Conservation (phyloP, 768 basidiomycete genomes). For the Tricholoma sp. region DNA sequence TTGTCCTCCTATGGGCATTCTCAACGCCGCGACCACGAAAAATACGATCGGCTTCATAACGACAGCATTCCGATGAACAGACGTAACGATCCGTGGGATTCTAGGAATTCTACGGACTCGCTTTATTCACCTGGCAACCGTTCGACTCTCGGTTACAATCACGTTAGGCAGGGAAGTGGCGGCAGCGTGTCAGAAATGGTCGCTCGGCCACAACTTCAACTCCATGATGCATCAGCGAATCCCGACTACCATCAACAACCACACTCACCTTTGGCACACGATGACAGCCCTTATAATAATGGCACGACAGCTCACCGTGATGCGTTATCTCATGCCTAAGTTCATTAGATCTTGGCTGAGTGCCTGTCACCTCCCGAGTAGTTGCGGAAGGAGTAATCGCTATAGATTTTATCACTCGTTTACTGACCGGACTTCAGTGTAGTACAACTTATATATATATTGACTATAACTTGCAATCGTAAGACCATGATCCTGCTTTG, state of each 20-base stretch:
- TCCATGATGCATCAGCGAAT: slow-evolving; percentile 36
- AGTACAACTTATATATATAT: too few relatives aligned
- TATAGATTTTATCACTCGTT: not conserved
- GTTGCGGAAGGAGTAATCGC: not conserved
- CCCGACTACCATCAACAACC: slow-evolving; percentile 25
- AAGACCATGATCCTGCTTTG: too few relatives aligned
- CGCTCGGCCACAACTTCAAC: slow-evolving; percentile 41
- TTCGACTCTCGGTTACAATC: slow-evolving; percentile 33
- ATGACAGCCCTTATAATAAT: not conserved
- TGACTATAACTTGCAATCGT: too few relatives aligned
- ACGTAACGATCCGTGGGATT: slow-evolving; percentile 69
- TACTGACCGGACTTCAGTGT: not conserved
- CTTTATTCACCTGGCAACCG: slow-evolving; percentile 16
- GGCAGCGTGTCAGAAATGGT: slow-evolving; percentile 53
- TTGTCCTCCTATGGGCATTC: slow-evolving; percentile 58
- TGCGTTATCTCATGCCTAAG: not conserved
- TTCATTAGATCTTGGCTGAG: not conserved
- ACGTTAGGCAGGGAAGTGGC: slow-evolving; percentile 50
- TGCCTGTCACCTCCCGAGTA: not conserved
- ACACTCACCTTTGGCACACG: slow-evolving; percentile 26
- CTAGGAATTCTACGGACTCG: slow-evolving; percentile 44
- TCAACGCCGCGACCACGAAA: slow-evolving; percentile 77
- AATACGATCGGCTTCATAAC: slow-evolving; percentile 72
- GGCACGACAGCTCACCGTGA: not conserved
- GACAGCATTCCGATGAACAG: slow-evolving; percentile 60